Evolutionary conservation across 2,329 filamentous ascomycete genomes (phyloP).

Genomic region (Macrophomina tecta): DNA sequence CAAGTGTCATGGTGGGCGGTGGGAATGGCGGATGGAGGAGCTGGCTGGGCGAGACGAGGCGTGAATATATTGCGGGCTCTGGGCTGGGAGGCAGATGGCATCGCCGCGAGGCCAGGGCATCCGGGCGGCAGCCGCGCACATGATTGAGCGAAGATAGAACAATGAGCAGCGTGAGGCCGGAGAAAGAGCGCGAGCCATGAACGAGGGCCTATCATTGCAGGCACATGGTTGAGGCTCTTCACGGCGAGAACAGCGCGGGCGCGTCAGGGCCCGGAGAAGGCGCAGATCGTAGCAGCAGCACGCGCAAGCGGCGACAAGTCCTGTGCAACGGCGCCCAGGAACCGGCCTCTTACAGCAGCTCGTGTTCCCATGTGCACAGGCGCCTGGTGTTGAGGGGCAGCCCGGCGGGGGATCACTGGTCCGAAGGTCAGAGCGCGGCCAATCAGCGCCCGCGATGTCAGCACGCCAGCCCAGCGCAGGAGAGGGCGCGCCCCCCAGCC

Average conservation of each 20-base stretch:
- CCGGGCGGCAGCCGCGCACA: constrained; percentile 1
- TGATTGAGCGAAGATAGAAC: constrained; percentile 11
- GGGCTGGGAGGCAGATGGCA: neutral
- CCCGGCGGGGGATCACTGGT: constrained; percentile 4
- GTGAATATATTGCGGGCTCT: constrained; percentile 1
- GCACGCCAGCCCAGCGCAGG: constrained; percentile 15
- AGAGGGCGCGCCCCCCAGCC: constrained; percentile 1
- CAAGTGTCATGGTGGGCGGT: constrained; percentile 22
- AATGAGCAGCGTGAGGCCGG: constrained; percentile 38
- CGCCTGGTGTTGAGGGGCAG: constrained; percentile 45
- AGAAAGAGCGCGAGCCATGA: constrained; percentile 37
- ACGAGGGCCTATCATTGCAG: constrained; percentile 16
- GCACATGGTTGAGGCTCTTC: constrained; percentile 27
- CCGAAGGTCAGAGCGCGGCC: neutral
- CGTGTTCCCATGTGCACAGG: constrained; percentile 43
- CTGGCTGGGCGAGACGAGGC: neutral
- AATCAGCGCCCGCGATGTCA: constrained; percentile 16
- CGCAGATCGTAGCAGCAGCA: neutral
- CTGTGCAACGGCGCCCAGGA: constrained; percentile 28
- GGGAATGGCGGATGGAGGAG: neutral
- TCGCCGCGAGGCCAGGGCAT: constrained; percentile 27
- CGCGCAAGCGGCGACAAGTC: constrained; percentile 31
- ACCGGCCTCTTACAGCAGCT: constrained; percentile 40
- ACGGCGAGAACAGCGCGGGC: constrained; percentile 31
- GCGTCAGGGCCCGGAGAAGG: neutral